phyloP scores from a whole-genome alignment of 805 yeast genomes.

The Schizosaccharomyces cryophilus region DNA sequence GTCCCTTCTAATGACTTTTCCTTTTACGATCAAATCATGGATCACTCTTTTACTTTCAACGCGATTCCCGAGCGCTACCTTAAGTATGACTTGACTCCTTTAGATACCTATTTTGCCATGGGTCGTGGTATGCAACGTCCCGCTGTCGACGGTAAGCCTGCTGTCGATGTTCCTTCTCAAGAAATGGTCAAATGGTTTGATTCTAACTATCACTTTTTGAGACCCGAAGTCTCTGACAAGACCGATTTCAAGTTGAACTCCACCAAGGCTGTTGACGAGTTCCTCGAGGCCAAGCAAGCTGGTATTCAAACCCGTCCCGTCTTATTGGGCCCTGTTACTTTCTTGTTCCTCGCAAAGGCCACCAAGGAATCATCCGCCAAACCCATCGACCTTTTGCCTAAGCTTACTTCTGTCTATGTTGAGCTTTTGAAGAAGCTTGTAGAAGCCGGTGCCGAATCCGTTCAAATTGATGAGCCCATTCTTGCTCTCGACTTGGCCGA shows the following conservation, averaged over 20 bases:
- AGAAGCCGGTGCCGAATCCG: slow-evolving; percentile 82
- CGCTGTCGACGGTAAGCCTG: slow-evolving; percentile 86
- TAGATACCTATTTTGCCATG: slow-evolving; percentile 93
- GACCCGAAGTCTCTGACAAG: slow-evolving; percentile 93
- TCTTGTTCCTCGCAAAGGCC: slow-evolving; percentile 85
- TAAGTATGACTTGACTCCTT: slow-evolving; percentile 64
- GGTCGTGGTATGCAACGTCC: slow-evolving; percentile 98
- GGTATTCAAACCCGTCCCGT: slow-evolving; percentile 97
- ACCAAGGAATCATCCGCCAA: slow-evolving; percentile 90
- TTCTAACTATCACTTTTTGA: slow-evolving; percentile 97
- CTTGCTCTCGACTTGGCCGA: slow-evolving; percentile 82
- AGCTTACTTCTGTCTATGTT: slow-evolving; percentile 79
- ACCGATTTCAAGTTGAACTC: slow-evolving; percentile 92
- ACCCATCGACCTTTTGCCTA: slow-evolving; percentile 71
- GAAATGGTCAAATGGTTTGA: slow-evolving; percentile 99
- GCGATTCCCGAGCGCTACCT: slow-evolving; percentile 93
- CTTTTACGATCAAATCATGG: slow-evolving; percentile 90
- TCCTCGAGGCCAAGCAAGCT: slow-evolving; percentile 85
- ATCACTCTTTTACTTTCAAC: slow-evolving; percentile 75
- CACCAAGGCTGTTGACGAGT: slow-evolving; percentile 90
- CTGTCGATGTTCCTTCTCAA: slow-evolving; percentile 66
- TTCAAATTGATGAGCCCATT: slow-evolving; percentile 94
- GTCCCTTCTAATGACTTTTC: slow-evolving; percentile 97
- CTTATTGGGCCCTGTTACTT: slow-evolving; percentile 86
- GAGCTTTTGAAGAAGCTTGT: slow-evolving; percentile 68